Percentiles rank a stretch among this genome's conserved stretches.
Conservation (phyloP, 1,284 basidiomycete genomes). For the Ceratobasidium sp. region DNA sequence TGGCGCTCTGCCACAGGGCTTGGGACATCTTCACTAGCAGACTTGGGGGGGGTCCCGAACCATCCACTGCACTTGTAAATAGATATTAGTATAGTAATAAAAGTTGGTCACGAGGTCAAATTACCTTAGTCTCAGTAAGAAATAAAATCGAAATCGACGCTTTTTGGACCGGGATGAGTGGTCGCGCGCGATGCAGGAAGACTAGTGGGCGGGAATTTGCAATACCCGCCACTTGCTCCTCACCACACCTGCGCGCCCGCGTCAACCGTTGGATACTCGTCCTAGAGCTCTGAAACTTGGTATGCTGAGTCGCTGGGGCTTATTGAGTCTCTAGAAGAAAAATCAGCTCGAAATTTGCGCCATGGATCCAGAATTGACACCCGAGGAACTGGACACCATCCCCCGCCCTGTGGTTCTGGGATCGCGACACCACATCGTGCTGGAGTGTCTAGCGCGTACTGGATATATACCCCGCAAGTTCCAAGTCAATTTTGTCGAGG, state of each 20-base stretch:
- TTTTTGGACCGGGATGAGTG: background rate
- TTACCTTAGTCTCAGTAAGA: background rate
- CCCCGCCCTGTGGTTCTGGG: background rate
- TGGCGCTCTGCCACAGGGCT: too few relatives aligned
- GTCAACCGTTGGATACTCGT: background rate
- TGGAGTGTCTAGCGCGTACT: background rate
- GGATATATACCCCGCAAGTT: background rate
- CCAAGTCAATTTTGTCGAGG: background rate
- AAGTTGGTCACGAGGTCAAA: background rate
- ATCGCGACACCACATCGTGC: background rate
- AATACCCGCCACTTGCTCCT: background rate
- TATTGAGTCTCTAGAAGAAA: background rate
- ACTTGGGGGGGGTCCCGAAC: conserved; percentile 11
- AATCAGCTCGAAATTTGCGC: background rate
- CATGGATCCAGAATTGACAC: background rate
- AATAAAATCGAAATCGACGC: background rate
- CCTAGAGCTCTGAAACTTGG: background rate
- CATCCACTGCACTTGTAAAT: background rate
- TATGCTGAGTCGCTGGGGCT: background rate
- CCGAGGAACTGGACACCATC: background rate
- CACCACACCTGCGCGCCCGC: background rate
- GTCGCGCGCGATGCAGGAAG: background rate
- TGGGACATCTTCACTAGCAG: too few relatives aligned
- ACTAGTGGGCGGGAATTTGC: background rate
- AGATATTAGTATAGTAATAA: background rate